Evolutionary conservation across 129 eudicot genomes (phyloP).

Genomic region (Centella asiatica): DNA sequence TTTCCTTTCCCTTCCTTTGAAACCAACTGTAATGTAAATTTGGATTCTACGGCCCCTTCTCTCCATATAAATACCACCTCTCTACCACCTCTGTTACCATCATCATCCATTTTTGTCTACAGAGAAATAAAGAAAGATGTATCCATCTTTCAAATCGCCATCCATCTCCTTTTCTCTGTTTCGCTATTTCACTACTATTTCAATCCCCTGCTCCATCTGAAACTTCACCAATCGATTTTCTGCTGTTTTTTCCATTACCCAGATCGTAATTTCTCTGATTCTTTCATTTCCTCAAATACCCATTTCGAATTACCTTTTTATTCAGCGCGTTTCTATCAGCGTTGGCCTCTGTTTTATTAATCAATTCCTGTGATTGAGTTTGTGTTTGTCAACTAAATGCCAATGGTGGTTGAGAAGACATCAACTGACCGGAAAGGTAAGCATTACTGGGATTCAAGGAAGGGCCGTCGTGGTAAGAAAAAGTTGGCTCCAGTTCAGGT

Average conservation of each 20-base stretch:
- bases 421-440: conserved; percentile 26
- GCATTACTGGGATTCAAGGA: conserved; percentile 29
- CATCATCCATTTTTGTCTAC: conserved; percentile 13
- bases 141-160: conserved; percentile 19
- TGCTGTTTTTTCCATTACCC: conserved; percentile 24
- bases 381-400: conserved; percentile 14
- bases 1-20: conserved; percentile 26
- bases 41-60: conserved; percentile 8
- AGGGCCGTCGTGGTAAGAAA: conserved; percentile 33
- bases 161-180: background rate
- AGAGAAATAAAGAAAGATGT: conserved; percentile 13
- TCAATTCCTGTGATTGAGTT: conserved; percentile 10
- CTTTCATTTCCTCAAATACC: conserved; percentile 8
- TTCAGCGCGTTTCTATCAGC: background rate
- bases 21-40: conserved; percentile 35
- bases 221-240: too few relatives aligned
- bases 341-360: background rate
- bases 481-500: conserved; percentile 49
- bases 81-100: conserved; percentile 6
- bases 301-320: conserved; percentile 3
- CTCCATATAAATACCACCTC: conserved; percentile 13
- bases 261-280: conserved; percentile 23
- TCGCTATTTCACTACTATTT: background rate
- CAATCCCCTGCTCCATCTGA: conserved; percentile 6
- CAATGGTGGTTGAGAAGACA: conserved; percentile 58